Evolutionary conservation across 805 yeast species (phyloP).

Genomic region (Lachancea lanzarotensis): DNA sequence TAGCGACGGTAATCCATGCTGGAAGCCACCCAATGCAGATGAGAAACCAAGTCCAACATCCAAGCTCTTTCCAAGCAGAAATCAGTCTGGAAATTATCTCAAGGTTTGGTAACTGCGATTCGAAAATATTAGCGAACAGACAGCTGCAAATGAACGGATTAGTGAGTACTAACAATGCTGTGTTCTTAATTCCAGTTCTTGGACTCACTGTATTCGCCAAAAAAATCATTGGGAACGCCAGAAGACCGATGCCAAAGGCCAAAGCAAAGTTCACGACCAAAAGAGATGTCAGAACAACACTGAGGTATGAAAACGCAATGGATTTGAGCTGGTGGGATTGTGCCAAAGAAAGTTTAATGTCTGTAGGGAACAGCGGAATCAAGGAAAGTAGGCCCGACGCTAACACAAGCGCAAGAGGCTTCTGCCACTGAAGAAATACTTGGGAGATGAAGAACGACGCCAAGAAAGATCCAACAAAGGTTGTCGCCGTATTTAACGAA

Average conservation of each 20-base stretch:
- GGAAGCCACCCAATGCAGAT: slow-evolving; percentile 76
- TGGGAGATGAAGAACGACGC: slow-evolving; percentile 24
- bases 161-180: slow-evolving; percentile 36
- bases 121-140: slow-evolving; percentile 29
- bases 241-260: slow-evolving; percentile 61
- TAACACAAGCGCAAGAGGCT: slow-evolving; percentile 15
- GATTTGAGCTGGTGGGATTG: slow-evolving; percentile 34
- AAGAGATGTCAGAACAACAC: slow-evolving; percentile 64
- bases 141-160: slow-evolving; percentile 45
- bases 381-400: slow-evolving; percentile 16
- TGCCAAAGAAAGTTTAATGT: slow-evolving; percentile 17
- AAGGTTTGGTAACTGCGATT: slow-evolving; percentile 33
- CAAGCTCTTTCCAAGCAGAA: slow-evolving; percentile 59
- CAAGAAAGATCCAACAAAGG: slow-evolving; percentile 30
- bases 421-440: slow-evolving; percentile 11
- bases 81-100: slow-evolving; percentile 46
- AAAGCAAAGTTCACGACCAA: slow-evolving; percentile 80
- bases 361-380: slow-evolving; percentile 15
- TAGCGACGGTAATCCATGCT: slow-evolving; percentile 51
- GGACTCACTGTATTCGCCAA: slow-evolving; percentile 24
- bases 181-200: slow-evolving; percentile 23
- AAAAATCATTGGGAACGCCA: slow-evolving; percentile 71
- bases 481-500: slow-evolving; percentile 14
- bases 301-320: slow-evolving; percentile 50
- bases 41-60: slow-evolving; percentile 82